Conservation (phyloP, 2,329 filamentous ascomycete species). For the Ophiostoma australiae region DNA sequence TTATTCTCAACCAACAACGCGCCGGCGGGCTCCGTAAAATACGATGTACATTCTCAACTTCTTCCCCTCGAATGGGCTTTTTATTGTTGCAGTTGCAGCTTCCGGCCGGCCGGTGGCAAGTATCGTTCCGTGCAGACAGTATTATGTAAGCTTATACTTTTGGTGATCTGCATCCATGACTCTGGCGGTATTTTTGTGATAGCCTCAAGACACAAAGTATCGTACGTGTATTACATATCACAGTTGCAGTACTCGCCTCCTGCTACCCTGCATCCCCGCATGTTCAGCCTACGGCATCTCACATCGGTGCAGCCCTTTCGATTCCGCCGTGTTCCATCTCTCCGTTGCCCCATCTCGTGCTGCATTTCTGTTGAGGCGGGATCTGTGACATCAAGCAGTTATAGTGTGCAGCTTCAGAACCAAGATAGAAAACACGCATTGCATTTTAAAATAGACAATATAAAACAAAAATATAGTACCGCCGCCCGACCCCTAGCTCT, state of each 20-base stretch:
- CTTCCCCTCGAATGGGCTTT: not conserved
- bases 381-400: too few relatives aligned
- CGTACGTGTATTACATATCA: not conserved
- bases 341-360: too few relatives aligned
- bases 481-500: not conserved
- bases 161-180: not conserved
- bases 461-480: not conserved
- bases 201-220: not conserved
- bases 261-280: not conserved
- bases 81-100: not conserved
- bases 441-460: not conserved
- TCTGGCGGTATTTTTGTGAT: not conserved
- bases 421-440: slow-evolving; percentile 2
- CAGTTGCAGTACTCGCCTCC: not conserved
- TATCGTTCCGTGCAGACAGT: not conserved
- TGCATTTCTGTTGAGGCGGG: too few relatives aligned
- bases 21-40: not conserved
- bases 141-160: not conserved
- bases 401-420: not conserved
- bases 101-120: not conserved
- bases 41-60: not conserved
- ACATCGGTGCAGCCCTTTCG: too few relatives aligned
- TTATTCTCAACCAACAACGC: not conserved
- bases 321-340: too few relatives aligned
- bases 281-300: too few relatives aligned